Conservation (phyloP, 1,284 basidiomycete species). For the Papiliotrema laurentii region DNA sequence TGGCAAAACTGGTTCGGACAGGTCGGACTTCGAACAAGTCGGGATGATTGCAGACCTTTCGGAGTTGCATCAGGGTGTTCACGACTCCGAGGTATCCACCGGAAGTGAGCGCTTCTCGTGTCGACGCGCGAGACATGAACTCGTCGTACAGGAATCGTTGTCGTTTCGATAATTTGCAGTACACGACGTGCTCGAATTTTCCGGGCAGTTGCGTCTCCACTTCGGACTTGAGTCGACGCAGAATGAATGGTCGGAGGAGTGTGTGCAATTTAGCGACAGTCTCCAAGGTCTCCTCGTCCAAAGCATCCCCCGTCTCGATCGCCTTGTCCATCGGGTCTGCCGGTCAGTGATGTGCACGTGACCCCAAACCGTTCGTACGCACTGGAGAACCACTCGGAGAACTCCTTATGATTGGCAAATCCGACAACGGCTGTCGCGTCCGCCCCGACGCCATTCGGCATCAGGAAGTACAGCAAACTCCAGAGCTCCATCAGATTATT, state of each 20-base stretch:
- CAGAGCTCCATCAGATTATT: constrained; percentile 95
- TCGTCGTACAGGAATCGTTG: constrained; percentile 98
- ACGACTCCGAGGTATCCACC: constrained; percentile 79
- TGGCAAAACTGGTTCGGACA: constrained; percentile 86
- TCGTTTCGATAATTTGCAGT: constrained; percentile 87
- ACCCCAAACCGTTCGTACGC: constrained; percentile 39
- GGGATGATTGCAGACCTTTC: constrained; percentile 94
- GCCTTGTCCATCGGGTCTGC: constrained; percentile 89
- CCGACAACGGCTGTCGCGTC: constrained; percentile 59
- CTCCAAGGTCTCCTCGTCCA: constrained; percentile 80
- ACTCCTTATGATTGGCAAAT: constrained; percentile 90
- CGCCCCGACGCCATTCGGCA: constrained; percentile 63
- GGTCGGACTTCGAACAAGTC: constrained; percentile 93
- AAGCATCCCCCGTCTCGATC: constrained; percentile 73
- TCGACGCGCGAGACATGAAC: constrained; percentile 90
- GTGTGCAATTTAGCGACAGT: constrained; percentile 88
- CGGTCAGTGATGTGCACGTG: background rate
- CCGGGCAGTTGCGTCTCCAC: constrained; percentile 94
- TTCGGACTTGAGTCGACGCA: constrained; percentile 89
- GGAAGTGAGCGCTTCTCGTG: constrained; percentile 75
- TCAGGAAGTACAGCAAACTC: constrained; percentile 91
- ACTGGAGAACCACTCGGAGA: constrained; percentile 97
- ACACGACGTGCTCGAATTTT: constrained; percentile 90
- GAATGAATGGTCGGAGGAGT: constrained; percentile 86
- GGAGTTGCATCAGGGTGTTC: constrained; percentile 94